These are phyloP conservation scores for Guyanaporus albipodus DNA, from an alignment of 768 basidiomycete genomes.

Conservation along the genomic window DNA sequence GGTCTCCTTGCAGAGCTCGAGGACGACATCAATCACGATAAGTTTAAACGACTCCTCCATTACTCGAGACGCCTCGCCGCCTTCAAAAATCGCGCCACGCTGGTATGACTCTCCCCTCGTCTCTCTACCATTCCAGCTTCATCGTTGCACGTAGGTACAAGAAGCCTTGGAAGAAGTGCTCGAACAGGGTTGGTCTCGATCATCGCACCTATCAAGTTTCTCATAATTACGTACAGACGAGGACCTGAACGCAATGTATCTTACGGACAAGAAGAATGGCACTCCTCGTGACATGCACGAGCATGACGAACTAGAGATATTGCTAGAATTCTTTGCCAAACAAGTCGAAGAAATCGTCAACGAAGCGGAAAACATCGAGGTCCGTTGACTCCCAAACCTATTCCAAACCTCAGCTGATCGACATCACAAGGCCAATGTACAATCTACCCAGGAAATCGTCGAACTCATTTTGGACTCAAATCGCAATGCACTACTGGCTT, in stretches of 20 bases:
- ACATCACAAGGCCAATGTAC: slow-evolving; percentile 65
- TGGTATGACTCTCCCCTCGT: slow-evolving; percentile 43
- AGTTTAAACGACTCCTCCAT: slow-evolving; percentile 86
- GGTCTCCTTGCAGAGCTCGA: slow-evolving; percentile 90
- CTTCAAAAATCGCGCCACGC: slow-evolving; percentile 87
- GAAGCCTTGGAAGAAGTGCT: slow-evolving; percentile 90
- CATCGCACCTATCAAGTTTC: background rate
- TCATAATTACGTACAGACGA: slow-evolving; percentile 58
- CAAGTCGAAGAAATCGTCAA: slow-evolving; percentile 97
- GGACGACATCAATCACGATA: slow-evolving; percentile 92
- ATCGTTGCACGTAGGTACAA: slow-evolving; percentile 56
- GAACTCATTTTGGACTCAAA: slow-evolving; percentile 96
- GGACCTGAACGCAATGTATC: slow-evolving; percentile 92
- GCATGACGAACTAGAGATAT: slow-evolving; percentile 89
- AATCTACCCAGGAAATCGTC: slow-evolving; percentile 97
- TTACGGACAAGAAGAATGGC: slow-evolving; percentile 76
- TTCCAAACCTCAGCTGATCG: background rate
- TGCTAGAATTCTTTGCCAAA: slow-evolving; percentile 93
- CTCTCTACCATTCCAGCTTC: background rate
- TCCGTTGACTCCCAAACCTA: slow-evolving; percentile 29
- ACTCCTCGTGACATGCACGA: slow-evolving; percentile 61
- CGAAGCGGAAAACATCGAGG: slow-evolving; percentile 85
- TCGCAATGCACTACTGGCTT: slow-evolving; percentile 84
- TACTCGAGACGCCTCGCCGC: slow-evolving; percentile 85
- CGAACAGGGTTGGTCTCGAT: slow-evolving; percentile 63